These are phyloP conservation scores for Cladophialophora chaetospira DNA, from an alignment of 2,329 filamentous ascomycete species.

Conservation along the genomic window DNA sequence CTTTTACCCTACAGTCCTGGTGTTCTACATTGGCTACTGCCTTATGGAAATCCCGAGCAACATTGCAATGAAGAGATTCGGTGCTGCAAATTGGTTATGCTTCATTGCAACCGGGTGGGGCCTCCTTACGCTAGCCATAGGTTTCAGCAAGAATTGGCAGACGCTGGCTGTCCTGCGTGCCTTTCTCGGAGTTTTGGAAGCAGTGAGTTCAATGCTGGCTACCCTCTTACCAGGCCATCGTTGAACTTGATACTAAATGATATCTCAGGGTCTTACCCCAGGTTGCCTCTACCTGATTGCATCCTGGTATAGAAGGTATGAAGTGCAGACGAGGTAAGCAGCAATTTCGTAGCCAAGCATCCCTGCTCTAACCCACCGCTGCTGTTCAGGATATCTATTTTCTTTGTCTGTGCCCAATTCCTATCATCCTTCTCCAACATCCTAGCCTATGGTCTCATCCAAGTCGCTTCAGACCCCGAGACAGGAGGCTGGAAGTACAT, in stretches of 20 bases:
- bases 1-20: conserved; percentile 56
- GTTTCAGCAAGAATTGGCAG: conserved; percentile 35
- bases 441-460: conserved; percentile 11
- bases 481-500: conserved; percentile 74
- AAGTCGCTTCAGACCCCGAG: conserved; percentile 4
- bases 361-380: not conserved
- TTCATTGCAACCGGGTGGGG: conserved; percentile 17
- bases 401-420: conserved; percentile 37
- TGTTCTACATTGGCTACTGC: conserved; percentile 70
- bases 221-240: not conserved
- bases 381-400: conserved; percentile 33
- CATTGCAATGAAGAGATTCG: conserved; percentile 43
- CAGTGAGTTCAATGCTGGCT: conserved; percentile 26
- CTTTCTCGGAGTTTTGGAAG: conserved; percentile 38
- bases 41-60: conserved; percentile 65
- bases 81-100: conserved; percentile 19
- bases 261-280: conserved; percentile 42
- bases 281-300: conserved; percentile 50
- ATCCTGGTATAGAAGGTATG: conserved; percentile 55
- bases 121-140: conserved; percentile 41
- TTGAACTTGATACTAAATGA: not conserved
- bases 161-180: conserved; percentile 34
- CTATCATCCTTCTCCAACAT: conserved; percentile 32
- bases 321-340: conserved; percentile 40
- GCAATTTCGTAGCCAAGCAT: not conserved